Conservation (phyloP, 2,329 filamentous ascomycete species). For the Pyrenochaeta sp. region DNA sequence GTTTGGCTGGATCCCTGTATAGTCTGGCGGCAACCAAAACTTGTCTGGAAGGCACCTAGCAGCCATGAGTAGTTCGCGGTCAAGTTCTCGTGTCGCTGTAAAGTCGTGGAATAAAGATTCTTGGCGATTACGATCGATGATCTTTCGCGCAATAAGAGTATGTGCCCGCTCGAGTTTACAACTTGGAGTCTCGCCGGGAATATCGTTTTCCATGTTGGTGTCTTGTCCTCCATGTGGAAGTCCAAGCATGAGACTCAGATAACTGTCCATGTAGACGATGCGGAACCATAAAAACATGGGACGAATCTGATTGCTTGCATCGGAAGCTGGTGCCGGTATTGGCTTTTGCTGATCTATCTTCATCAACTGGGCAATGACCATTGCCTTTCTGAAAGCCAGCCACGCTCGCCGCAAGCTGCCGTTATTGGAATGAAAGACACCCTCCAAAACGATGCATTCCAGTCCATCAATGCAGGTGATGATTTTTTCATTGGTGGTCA, state of each 20-base stretch:
- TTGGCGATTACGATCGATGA: slow-evolving; percentile 51
- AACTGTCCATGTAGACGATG: slow-evolving; percentile 48
- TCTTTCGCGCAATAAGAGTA: slow-evolving; percentile 42
- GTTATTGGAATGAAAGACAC: slow-evolving; percentile 46
- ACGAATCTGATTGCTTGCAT: slow-evolving; percentile 10
- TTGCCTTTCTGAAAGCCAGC: slow-evolving; percentile 49
- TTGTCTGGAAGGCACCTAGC: slow-evolving; percentile 15
- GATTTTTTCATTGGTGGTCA: slow-evolving; percentile 50
- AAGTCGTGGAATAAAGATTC: slow-evolving; percentile 24
- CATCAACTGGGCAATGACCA: slow-evolving; percentile 53
- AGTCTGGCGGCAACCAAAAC: slow-evolving; percentile 3
- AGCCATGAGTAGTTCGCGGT: slow-evolving; percentile 13
- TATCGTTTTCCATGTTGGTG: slow-evolving; percentile 22
- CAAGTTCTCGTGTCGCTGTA: slow-evolving; percentile 29
- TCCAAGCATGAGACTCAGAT: slow-evolving; percentile 52
- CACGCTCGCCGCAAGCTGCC: slow-evolving; percentile 54
- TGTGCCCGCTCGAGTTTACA: slow-evolving; percentile 40
- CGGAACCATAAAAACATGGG: slow-evolving; percentile 50
- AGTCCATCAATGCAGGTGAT: slow-evolving; percentile 49
- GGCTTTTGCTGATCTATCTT: slow-evolving; percentile 41
- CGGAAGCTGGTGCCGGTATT: slow-evolving; percentile 7
- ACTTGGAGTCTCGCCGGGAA: slow-evolving; percentile 3
- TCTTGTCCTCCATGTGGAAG: slow-evolving; percentile 45
- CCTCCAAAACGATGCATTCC: slow-evolving; percentile 53
- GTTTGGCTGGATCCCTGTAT: slow-evolving; percentile 5